Conservation (phyloP, 2,329 filamentous ascomycete genomes). For the Neopestalotiopsis clavispora region DNA sequence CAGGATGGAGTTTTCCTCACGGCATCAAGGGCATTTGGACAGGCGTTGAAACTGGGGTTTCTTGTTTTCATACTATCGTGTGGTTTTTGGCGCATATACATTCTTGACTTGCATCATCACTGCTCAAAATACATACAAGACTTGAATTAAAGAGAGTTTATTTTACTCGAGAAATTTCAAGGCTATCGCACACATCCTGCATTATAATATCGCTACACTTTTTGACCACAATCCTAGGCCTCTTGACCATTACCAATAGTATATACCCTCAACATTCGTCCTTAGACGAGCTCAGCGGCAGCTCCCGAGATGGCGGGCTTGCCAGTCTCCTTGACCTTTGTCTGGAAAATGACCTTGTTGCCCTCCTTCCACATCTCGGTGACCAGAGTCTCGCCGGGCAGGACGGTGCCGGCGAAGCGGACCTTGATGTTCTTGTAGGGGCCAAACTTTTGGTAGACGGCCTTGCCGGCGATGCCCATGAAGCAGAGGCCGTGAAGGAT, state of each 20-base stretch:
- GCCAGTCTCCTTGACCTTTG: slow-evolving; percentile 89
- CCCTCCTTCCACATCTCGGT: slow-evolving; percentile 96
- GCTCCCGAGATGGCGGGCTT: slow-evolving; percentile 85
- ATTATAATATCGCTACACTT: not conserved
- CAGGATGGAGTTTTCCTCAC: no score
- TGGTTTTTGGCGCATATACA: no score
- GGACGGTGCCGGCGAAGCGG: slow-evolving; percentile 82
- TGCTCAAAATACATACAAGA: no score
- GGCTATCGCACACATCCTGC: not conserved
- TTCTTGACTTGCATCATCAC: no score
- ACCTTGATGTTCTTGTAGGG: slow-evolving; percentile 91
- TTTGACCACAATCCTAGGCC: not conserved
- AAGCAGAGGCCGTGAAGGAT: slow-evolving; percentile 98
- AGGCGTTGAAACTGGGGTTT: no score
- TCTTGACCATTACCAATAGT: not conserved
- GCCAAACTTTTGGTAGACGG: slow-evolving; percentile 84
- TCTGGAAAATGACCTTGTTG: slow-evolving; percentile 80
- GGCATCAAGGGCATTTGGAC: no score
- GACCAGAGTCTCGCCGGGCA: slow-evolving; percentile 86
- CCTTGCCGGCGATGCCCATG: slow-evolving; percentile 90
- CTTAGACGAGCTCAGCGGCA: slow-evolving; percentile 70
- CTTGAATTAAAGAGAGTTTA: not conserved
- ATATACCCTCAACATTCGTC: not conserved
- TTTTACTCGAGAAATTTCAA: not conserved
- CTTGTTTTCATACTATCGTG: no score